Conservation (phyloP, 345 rosid species). For the Carallia pectinifolia region DNA sequence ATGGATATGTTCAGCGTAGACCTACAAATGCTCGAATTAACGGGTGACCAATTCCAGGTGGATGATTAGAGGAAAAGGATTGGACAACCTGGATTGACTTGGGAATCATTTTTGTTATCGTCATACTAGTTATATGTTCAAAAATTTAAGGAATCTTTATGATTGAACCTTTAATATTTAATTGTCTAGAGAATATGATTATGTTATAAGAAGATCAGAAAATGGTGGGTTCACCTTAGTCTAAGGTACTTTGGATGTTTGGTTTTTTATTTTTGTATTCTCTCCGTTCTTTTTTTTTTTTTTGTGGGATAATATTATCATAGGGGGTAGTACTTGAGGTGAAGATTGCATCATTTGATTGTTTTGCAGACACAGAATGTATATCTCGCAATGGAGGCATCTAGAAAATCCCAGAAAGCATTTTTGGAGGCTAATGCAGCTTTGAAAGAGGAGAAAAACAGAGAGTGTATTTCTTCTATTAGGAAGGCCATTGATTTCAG, state of each 20-base stretch:
- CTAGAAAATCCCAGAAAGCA: constrained; percentile 57
- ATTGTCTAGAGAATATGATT: neutral
- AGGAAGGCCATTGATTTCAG: constrained; percentile 62
- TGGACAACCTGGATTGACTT: too few relatives aligned
- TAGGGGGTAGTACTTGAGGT: constrained; percentile 9
- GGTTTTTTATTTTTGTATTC: neutral
- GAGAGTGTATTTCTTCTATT: constrained; percentile 43
- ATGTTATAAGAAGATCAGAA: neutral
- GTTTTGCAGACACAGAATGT: constrained; percentile 65
- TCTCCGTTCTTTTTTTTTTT: constrained; percentile 7
- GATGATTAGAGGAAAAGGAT: too few relatives aligned
- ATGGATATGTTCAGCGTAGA: too few relatives aligned
- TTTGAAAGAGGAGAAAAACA: constrained; percentile 41
- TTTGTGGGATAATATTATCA: neutral
- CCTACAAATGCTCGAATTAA: too few relatives aligned
- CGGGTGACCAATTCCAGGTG: too few relatives aligned
- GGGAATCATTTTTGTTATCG: too few relatives aligned
- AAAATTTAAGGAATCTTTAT: neutral
- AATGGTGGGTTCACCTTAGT: neutral
- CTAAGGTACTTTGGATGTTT: neutral
- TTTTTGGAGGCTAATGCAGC: constrained; percentile 40
- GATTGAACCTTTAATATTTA: neutral
- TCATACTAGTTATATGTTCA: too few relatives aligned
- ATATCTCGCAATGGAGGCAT: constrained; percentile 69
- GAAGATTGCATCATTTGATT: constrained; percentile 25